phyloP scores from a whole-genome alignment of 345 rosid species.

The Lumnitzera littorea region DNA sequence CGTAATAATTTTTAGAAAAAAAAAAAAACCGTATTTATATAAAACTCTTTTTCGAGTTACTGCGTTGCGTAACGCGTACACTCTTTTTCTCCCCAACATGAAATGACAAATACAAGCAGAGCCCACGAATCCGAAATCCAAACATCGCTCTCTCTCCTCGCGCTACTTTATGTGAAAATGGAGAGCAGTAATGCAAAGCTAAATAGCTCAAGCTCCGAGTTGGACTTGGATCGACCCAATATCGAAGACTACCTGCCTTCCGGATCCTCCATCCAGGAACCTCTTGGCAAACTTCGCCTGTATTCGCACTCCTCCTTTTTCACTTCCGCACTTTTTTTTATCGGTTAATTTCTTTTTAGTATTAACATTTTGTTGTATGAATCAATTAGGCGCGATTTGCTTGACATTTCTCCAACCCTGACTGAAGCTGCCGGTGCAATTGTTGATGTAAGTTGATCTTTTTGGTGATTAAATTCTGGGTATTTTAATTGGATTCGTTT shows the following conservation, averaged over 20 bases:
- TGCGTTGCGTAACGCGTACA: too few relatives aligned
- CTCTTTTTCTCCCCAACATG: too few relatives aligned
- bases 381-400: slow-evolving; percentile 64
- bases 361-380: background rate
- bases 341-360: background rate
- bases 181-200: slow-evolving; percentile 24
- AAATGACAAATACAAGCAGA: too few relatives aligned
- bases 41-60: too few relatives aligned
- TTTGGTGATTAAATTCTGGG: background rate
- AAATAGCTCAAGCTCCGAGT: slow-evolving; percentile 59
- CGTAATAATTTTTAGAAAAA: too few relatives aligned
- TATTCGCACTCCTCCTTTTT: slow-evolving; percentile 13
- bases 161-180: background rate
- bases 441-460: slow-evolving; percentile 55
- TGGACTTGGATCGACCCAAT: slow-evolving; percentile 79
- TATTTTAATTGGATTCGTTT: background rate
- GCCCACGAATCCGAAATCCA: too few relatives aligned
- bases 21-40: too few relatives aligned
- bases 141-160: too few relatives aligned
- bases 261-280: slow-evolving; percentile 81
- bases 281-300: slow-evolving; percentile 85
- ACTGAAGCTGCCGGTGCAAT: slow-evolving; percentile 99
- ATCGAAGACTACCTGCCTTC: slow-evolving; percentile 94
- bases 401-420: slow-evolving; percentile 80
- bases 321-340: background rate